Base-by-base conservation (phyloP, 148 eudicot species). In the Spergularia bocconei region DNA sequence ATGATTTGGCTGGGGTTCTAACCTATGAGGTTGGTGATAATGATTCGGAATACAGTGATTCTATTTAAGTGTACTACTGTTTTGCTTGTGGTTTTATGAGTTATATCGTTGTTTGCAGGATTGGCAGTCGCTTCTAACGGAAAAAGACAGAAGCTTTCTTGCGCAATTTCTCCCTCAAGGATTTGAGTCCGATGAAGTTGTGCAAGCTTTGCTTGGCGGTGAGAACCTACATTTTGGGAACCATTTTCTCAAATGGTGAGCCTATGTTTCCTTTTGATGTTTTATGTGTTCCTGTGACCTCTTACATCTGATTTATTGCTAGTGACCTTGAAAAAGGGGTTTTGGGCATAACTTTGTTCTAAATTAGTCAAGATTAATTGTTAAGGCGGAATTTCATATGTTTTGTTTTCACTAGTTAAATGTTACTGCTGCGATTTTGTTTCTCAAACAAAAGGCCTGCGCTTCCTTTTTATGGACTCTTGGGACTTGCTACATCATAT, bases 151-250 rank as follows among this genome's bases (percentile, higher is more conserved):
- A 69, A 83, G 71, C 69, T 78, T 83, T 77, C 92, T 95, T 41
- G 20, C 64, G 11, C 93, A 90, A 78, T 90, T 92, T 77, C 90
- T 95, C 61, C 98, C 98, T 48, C 75, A 75, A 71, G 92, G 87
- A 25, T 38, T 67, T 61, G 87, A 87, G 36, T 76, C 81, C 16
- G 88, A 85, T 81, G 62, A 80, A 70, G 79, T 78, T 69, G 88
- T 95, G 74, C 79, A 85, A 72, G 83, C 82, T 64, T 85, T 95
- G 88, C 87, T 95, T 71, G 83, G 78, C 0, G 91, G 89, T 75
- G 88, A 81, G 59, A 92, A 90, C 77, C 85, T 92, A 23, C 85
- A 83, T 74, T 95, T 95, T 80, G 97, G 97, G 63, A 92, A 90
- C 74, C 91, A 92, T 75, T 85, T 75, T 69, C 25, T 78, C 6